Evolutionary conservation across 805 yeast species (phyloP), one percentile per base, ranked within the genome.

Genomic region (Nakazawaea molendinolei): DNA sequence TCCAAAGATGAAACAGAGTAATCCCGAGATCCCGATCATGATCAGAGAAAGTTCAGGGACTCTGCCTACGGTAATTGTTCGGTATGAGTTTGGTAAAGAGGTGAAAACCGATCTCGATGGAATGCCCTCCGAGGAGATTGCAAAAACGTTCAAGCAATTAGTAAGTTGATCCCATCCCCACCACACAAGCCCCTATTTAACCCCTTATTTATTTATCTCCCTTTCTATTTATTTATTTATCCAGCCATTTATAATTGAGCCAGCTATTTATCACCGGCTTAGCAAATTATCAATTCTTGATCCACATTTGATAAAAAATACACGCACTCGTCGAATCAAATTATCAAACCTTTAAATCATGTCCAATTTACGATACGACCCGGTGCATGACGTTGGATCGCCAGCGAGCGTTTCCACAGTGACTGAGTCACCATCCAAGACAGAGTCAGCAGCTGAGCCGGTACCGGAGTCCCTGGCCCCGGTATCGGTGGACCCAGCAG

Each of bases 11-110:
- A 71, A 71, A 50, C 71, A 74, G 53, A 53, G 72, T 41, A 75
- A 83, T 50, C 79, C 89, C 41, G 60, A 65, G 41, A 61, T 82
- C 21, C 94, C 94, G 9, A 77, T 86, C 37, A 66, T 86, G 53
- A 69, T 86, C 43, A 77, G 95, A 60, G 95, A 86, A 58, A 74
- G 86, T 22, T 64, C 63, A 43, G 86, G 85, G 33, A 74, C 79
- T 37, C 67, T 79, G 33, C 95, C 95, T 27, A 68, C 78, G 31
- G 71, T 84, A 36, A 81, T 75, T 41, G 84, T 89, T 24, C 74
- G 95, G 55, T 78, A 78, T 43, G 86, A 66, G 33, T 67, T 67
- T 47, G 77, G 77, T 24, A 56, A 55, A 38, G 77, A 71, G 53
- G 53, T 69, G 34, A 68, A 67, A 51, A 69, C 61, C 46, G 64